A percentile compares a stretch with the other conserved stretches of the same genome.
Conservation (phyloP, 2,329 filamentous ascomycete genomes). For the Ascochyta koolunga region DNA sequence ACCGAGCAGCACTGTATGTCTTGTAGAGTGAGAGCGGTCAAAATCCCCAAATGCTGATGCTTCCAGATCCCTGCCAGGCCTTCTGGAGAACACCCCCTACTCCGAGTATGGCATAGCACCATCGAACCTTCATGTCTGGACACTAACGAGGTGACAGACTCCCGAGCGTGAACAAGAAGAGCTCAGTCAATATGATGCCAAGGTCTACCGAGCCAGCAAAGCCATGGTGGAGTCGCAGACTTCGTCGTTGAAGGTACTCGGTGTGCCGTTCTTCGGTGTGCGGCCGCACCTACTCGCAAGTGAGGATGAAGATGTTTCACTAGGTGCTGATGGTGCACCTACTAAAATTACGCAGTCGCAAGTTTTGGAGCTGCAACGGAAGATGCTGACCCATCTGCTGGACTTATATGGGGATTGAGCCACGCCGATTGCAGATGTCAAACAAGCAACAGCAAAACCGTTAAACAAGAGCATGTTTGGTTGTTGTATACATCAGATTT, state of each 20-base stretch:
- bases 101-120: constrained; percentile 24
- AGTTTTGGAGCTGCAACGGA: constrained; percentile 41
- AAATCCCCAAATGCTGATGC: constrained; percentile 2
- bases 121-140: neutral
- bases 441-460: too few species aligned
- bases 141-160: constrained; percentile 38
- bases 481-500: neutral
- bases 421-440: neutral
- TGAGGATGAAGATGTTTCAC: constrained; percentile 23
- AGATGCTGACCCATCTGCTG: constrained; percentile 45
- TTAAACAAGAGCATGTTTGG: neutral
- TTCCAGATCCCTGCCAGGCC: constrained; percentile 35
- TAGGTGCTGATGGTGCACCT: neutral
- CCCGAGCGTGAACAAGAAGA: constrained; percentile 60
- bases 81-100: constrained; percentile 29
- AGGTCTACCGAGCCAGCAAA: constrained; percentile 65
- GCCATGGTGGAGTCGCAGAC: constrained; percentile 66
- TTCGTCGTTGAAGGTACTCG: constrained; percentile 61
- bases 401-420: constrained; percentile 36
- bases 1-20: constrained; percentile 63
- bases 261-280: constrained; percentile 44
- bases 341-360: constrained; percentile 36
- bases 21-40: neutral
- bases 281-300: constrained; percentile 31
- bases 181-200: constrained; percentile 63